phyloP scores from a whole-genome alignment of 805 yeast species.

The Dipodascopsis uninucleata region DNA sequence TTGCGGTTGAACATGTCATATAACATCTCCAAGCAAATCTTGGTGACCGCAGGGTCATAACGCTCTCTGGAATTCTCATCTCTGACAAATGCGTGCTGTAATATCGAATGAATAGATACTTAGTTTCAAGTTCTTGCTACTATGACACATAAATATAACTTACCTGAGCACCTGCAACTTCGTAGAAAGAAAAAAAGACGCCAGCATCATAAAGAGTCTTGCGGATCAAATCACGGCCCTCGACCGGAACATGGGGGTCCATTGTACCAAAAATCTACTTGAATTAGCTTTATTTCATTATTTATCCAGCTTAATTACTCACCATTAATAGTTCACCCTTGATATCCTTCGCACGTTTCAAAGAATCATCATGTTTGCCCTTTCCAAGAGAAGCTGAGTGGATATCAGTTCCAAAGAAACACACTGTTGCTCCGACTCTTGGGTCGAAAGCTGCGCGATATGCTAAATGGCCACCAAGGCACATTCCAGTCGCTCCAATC shows the following conservation, averaged over 20 bases:
- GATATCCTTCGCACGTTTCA: conserved; percentile 51
- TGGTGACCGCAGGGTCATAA: conserved; percentile 73
- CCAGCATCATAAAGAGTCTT: conserved; percentile 52
- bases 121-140: too few relatives aligned
- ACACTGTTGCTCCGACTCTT: conserved; percentile 62
- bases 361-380: conserved; percentile 62
- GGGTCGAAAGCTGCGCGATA: conserved; percentile 64
- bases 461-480: conserved; percentile 80
- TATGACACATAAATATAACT: not conserved
- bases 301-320: not conserved
- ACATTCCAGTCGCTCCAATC: conserved; percentile 83
- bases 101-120: not conserved
- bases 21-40: conserved; percentile 62
- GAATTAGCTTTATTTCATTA: not conserved
- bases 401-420: conserved; percentile 79
- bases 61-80: conserved; percentile 79
- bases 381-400: conserved; percentile 64
- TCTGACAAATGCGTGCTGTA: conserved; percentile 75
- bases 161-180: conserved; percentile 59
- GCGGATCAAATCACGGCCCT: conserved; percentile 70
- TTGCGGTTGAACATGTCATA: conserved; percentile 67
- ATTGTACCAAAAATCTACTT: conserved; percentile 61
- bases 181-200: conserved; percentile 67
- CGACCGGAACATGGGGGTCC: conserved; percentile 77
- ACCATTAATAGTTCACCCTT: conserved; percentile 56